phyloP scores from a whole-genome alignment of 768 basidiomycete species.

The Baorangia bicolor region DNA sequence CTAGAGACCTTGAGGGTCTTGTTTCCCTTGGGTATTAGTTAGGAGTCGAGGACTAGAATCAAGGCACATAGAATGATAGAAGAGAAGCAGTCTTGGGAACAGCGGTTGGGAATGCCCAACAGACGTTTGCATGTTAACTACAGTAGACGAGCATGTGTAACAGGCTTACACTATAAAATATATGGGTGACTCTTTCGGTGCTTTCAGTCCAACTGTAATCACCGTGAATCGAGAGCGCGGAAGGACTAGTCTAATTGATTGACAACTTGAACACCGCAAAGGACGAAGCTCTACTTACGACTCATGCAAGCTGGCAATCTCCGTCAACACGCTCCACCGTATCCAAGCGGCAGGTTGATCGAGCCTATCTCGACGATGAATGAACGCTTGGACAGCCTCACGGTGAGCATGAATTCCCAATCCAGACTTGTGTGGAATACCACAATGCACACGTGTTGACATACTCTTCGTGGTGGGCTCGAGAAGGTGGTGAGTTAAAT shows the following conservation, averaged over 20 bases:
- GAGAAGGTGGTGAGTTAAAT: constrained; percentile 25
- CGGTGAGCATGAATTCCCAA: constrained; percentile 12
- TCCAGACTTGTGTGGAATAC: constrained; percentile 18
- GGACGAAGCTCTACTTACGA: background rate
- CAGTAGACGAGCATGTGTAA: background rate
- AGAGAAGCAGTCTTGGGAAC: background rate
- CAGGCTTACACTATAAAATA: background rate
- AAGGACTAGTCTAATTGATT: background rate
- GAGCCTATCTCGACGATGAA: constrained; percentile 5
- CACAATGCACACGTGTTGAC: constrained; percentile 23
- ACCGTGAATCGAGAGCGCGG: constrained; percentile 5
- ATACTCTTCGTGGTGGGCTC: constrained; percentile 2
- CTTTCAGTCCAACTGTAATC: constrained; percentile 15
- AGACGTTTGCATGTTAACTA: background rate
- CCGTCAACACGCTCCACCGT: constrained; percentile 15
- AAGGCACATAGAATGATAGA: background rate
- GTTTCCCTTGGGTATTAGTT: background rate
- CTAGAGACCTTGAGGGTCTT: background rate
- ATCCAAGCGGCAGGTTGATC: constrained; percentile 8
- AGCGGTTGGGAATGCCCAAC: background rate
- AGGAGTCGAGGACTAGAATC: no score
- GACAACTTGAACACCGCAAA: background rate
- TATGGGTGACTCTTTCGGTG: no score
- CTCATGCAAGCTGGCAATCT: constrained; percentile 9
- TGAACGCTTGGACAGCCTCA: constrained; percentile 20